These are phyloP conservation scores for Hygrophorus pudorinus DNA, from an alignment of 768 basidiomycete genomes.

Conservation along the genomic window DNA sequence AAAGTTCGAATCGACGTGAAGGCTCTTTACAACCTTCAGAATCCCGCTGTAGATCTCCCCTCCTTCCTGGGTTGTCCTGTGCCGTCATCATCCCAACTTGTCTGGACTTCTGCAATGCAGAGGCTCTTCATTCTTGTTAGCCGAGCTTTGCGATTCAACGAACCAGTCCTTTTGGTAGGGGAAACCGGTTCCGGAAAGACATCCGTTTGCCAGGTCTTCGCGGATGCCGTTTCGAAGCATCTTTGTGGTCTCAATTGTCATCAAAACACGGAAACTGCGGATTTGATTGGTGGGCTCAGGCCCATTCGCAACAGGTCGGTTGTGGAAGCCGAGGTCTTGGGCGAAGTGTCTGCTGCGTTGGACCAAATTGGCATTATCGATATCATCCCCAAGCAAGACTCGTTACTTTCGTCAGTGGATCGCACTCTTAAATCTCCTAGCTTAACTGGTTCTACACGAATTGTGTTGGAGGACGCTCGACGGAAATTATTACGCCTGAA, in stretches of 20 bases:
- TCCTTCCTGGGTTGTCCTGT: slow-evolving; percentile 47
- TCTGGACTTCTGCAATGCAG: slow-evolving; percentile 94
- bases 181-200: slow-evolving; percentile 98
- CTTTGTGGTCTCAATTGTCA: slow-evolving; percentile 86
- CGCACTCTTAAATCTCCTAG: slow-evolving; percentile 17
- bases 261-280: slow-evolving; percentile 96
- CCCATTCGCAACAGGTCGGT: slow-evolving; percentile 72
- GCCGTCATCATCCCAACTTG: slow-evolving; percentile 41
- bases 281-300: slow-evolving; percentile 87
- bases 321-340: slow-evolving; percentile 38
- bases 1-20: slow-evolving; percentile 73
- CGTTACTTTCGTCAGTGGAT: slow-evolving; percentile 18
- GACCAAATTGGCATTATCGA: slow-evolving; percentile 27
- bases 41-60: slow-evolving; percentile 27
- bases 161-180: slow-evolving; percentile 91
- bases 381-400: slow-evolving; percentile 14
- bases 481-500: slow-evolving; percentile 38
- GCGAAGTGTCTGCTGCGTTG: slow-evolving; percentile 33
- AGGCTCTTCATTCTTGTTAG: slow-evolving; percentile 77
- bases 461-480: slow-evolving; percentile 31
- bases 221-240: slow-evolving; percentile 48
- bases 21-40: slow-evolving; percentile 52
- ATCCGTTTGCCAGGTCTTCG: slow-evolving; percentile 87
- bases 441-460: slow-evolving; percentile 21
- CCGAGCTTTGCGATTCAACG: slow-evolving; percentile 81